Conservation (phyloP, 2,329 filamentous ascomycete species). For the Pseudocercospora musae region DNA sequence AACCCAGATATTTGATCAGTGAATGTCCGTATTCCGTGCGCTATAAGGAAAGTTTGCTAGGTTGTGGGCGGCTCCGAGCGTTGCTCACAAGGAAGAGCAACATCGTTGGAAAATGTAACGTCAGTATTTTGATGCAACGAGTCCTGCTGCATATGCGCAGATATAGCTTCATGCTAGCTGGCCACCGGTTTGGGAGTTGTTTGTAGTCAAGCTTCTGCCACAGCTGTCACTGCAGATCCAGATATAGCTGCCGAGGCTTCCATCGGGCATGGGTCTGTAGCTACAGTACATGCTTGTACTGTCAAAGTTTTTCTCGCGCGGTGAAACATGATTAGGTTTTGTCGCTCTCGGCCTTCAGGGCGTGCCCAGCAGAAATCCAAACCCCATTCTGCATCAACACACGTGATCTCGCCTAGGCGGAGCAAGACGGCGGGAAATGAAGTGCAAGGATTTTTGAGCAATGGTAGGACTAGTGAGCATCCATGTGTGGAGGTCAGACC, state of each 20-base stretch:
- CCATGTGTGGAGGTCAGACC: background rate
- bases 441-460: background rate
- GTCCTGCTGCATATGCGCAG: background rate
- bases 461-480: background rate
- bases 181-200: background rate
- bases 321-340: slow-evolving; percentile 2
- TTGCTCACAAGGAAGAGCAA: background rate
- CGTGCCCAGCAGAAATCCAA: background rate
- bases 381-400: background rate
- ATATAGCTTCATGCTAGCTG: background rate
- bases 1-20: background rate
- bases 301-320: background rate
- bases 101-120: background rate
- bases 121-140: background rate
- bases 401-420: background rate
- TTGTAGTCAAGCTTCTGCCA: background rate
- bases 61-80: background rate
- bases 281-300: no score
- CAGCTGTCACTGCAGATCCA: background rate
- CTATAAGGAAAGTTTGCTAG: background rate
- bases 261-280: background rate
- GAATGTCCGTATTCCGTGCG: background rate
- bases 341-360: background rate
- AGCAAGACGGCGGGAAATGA: background rate
- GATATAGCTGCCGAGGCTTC: background rate